Evolutionary conservation across 192 early-diverging fungal species (phyloP).

Genomic region (Gryganskiella cystojenkinii): DNA sequence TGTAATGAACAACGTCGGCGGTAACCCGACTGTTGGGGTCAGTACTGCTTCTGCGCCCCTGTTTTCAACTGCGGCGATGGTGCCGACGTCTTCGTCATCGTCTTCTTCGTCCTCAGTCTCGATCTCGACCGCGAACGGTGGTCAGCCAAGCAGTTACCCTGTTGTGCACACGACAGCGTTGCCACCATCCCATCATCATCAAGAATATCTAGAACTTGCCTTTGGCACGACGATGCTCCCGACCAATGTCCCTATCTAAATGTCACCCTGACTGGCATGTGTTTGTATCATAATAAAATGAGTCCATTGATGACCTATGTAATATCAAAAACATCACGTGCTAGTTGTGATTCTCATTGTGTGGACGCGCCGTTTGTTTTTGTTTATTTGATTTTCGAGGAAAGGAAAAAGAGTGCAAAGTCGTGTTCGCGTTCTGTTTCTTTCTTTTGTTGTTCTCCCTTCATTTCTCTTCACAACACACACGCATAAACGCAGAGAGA

Average conservation of each 20-base stretch:
- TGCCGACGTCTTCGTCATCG: slow-evolving; percentile 8
- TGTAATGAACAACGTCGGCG: background rate
- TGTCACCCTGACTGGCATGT: too few relatives aligned
- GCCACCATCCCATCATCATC: slow-evolving; percentile 51
- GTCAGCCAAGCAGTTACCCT: slow-evolving; percentile 18
- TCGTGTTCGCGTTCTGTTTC: background rate
- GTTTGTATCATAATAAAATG: background rate
- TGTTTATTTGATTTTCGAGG: too few relatives aligned
- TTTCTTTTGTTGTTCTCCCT: background rate
- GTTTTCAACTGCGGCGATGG: slow-evolving; percentile 27
- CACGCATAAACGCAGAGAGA: too few relatives aligned
- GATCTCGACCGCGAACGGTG: slow-evolving; percentile 1
- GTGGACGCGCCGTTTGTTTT: too few relatives aligned
- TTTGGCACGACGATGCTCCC: slow-evolving; percentile 35
- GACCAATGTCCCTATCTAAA: slow-evolving; percentile 27
- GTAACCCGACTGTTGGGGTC: background rate
- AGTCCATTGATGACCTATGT: too few relatives aligned
- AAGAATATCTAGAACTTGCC: slow-evolving; percentile 47
- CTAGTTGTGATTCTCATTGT: too few relatives aligned
- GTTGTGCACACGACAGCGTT: slow-evolving; percentile 40
- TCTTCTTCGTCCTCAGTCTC: slow-evolving; percentile 4
- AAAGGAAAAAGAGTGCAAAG: too few relatives aligned
- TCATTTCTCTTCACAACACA: background rate
- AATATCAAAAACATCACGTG: too few relatives aligned
- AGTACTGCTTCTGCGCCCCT: background rate